Evolutionary conservation across 257 asterid species (phyloP).

Genomic region (Dorcoceras hygrometricum): DNA sequence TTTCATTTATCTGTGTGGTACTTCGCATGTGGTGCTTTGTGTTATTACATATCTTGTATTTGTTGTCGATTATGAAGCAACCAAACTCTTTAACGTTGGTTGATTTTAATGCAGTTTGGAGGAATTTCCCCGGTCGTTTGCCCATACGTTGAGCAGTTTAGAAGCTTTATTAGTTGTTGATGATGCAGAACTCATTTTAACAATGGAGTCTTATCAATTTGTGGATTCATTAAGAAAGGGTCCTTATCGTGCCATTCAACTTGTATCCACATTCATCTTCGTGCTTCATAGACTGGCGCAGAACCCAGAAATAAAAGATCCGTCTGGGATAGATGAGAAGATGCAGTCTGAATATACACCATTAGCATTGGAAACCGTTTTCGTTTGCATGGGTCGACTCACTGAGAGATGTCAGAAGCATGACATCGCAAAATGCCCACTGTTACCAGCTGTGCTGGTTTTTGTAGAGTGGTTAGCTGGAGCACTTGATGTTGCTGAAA

Average conservation of each 20-base stretch:
- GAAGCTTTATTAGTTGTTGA: constrained; percentile 51
- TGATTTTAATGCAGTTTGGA: constrained; percentile 56
- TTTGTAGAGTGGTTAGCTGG: constrained; percentile 78
- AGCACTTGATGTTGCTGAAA: constrained; percentile 40
- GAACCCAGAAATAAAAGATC: constrained; percentile 34
- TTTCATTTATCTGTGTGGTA: too few relatives aligned
- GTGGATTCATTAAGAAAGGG: constrained; percentile 59
- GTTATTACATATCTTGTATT: too few relatives aligned
- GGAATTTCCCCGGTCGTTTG: constrained; percentile 55
- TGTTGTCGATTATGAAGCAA: too few relatives aligned
- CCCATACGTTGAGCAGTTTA: constrained; percentile 54
- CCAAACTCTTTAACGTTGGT: too few relatives aligned
- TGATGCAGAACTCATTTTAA: constrained; percentile 38
- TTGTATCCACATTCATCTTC: constrained; percentile 71
- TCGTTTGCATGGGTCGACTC: constrained; percentile 65
- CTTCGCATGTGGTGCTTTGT: too few relatives aligned
- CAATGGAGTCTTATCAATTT: constrained; percentile 53
- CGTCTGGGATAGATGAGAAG: constrained; percentile 31
- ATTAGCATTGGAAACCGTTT: constrained; percentile 52
- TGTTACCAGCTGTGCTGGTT: constrained; percentile 64
- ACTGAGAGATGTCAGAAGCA: constrained; percentile 54
- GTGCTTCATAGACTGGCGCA: constrained; percentile 43
- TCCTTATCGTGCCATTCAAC: constrained; percentile 75
- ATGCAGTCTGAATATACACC: constrained; percentile 37
- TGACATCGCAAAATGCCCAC: constrained; percentile 39